Percentiles rank a stretch among this genome's conserved stretches.
Evolutionary conservation across 768 basidiomycete genomes (phyloP).

Genomic region (Calocera viscosa): DNA sequence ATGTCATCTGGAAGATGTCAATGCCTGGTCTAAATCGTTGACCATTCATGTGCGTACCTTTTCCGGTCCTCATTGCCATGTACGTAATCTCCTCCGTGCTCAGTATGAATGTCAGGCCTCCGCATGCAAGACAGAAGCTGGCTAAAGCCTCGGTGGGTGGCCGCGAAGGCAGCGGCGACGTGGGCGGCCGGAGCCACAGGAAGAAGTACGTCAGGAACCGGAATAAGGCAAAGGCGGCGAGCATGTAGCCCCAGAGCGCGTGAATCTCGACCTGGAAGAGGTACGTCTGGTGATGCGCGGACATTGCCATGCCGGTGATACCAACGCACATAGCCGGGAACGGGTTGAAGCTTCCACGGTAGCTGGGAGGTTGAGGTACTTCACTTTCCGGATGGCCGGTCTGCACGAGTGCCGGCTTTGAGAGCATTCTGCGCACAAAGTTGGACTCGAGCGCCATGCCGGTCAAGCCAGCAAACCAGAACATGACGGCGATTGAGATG

Average conservation of each 20-base stretch:
- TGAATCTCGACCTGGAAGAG: slow-evolving; percentile 91
- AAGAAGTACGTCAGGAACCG: slow-evolving; percentile 89
- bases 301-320: slow-evolving; percentile 89
- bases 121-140: slow-evolving; percentile 74
- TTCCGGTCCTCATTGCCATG: slow-evolving; percentile 80
- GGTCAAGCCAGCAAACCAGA: slow-evolving; percentile 82
- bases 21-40: too few species aligned
- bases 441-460: slow-evolving; percentile 84
- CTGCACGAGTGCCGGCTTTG: slow-evolving; percentile 17
- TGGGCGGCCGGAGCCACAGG: slow-evolving; percentile 76
- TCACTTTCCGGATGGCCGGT: slow-evolving; percentile 24
- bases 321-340: slow-evolving; percentile 88
- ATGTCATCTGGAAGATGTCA: slow-evolving; percentile 47
- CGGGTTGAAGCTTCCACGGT: slow-evolving; percentile 71
- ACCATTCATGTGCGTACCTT: slow-evolving; percentile 47
- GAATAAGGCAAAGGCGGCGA: slow-evolving; percentile 63
- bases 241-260: slow-evolving; percentile 76
- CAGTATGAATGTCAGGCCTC: slow-evolving; percentile 81
- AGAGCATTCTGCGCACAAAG: slow-evolving; percentile 10
- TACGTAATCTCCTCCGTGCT: slow-evolving; percentile 81
- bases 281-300: slow-evolving; percentile 80
- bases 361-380: slow-evolving; percentile 57
- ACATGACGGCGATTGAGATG: slow-evolving; percentile 74
- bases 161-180: slow-evolving; percentile 73
- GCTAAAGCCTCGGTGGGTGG: slow-evolving; percentile 89